phyloP scores from a whole-genome alignment of 2,329 filamentous ascomycete genomes.

The Shiraia bambusicola region DNA sequence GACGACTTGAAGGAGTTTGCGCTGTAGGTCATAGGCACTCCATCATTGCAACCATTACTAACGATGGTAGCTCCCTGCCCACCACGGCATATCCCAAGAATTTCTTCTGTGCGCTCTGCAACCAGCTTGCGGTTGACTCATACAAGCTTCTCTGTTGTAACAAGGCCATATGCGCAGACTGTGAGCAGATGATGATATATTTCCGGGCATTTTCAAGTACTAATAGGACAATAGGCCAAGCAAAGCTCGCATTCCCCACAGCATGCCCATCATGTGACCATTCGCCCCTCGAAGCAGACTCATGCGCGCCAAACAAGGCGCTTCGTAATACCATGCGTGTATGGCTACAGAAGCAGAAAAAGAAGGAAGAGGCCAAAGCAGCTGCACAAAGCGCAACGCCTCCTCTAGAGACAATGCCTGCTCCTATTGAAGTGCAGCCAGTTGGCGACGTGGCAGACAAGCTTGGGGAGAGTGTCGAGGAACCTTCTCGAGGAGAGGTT shows the following conservation, averaged over 20 bases:
- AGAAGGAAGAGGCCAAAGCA: slow-evolving; percentile 42
- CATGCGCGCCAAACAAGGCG: slow-evolving; percentile 86
- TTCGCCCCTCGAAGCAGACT: slow-evolving; percentile 78
- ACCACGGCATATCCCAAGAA: slow-evolving; percentile 93
- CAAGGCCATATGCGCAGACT: slow-evolving; percentile 87
- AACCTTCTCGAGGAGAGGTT: slow-evolving; percentile 13
- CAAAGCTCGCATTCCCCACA: slow-evolving; percentile 64
- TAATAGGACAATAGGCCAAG: slow-evolving; percentile 27
- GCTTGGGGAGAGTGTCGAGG: slow-evolving; percentile 34
- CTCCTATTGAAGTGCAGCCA: slow-evolving; percentile 23
- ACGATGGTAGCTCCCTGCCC: slow-evolving; percentile 64
- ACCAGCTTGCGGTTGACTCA: slow-evolving; percentile 84
- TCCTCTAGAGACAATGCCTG: slow-evolving; percentile 21
- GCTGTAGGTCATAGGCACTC: slow-evolving; percentile 20
- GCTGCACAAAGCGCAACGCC: slow-evolving; percentile 35
- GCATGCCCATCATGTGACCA: slow-evolving; percentile 93
- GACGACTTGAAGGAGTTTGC: slow-evolving; percentile 39
- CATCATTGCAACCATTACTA: slow-evolving; percentile 8
- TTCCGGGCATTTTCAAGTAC: neutral
- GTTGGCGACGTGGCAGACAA: slow-evolving; percentile 25
- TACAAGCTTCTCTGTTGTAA: slow-evolving; percentile 94
- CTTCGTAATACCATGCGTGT: slow-evolving; percentile 90
- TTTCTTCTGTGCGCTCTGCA: slow-evolving; percentile 91
- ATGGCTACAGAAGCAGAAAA: slow-evolving; percentile 89
- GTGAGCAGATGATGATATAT: slow-evolving; percentile 59